phyloP scores from a whole-genome alignment of 805 yeast genomes.

The Sugiyamaella boreocaroliniensis region DNA sequence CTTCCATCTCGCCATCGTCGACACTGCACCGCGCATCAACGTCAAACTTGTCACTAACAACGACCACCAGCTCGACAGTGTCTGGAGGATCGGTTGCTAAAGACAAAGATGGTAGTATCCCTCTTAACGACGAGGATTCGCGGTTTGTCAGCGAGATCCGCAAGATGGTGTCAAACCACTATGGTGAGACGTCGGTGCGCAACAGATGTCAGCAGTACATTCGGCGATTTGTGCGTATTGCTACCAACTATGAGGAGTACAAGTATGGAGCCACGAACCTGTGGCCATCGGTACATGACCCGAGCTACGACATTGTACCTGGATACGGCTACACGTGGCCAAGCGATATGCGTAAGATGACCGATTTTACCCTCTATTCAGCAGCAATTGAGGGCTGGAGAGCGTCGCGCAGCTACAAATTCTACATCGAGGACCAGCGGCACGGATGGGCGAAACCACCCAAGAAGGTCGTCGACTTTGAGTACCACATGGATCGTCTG shows the following conservation, averaged over 20 bases:
- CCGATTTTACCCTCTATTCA: conserved; percentile 21
- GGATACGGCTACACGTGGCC: conserved; percentile 31
- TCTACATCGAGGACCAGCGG: conserved; percentile 20
- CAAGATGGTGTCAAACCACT: conserved; percentile 25
- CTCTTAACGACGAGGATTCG: conserved; percentile 16
- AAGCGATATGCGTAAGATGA: conserved; percentile 20
- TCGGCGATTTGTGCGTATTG: conserved; percentile 25
- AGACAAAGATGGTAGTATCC: neutral
- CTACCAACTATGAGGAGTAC: conserved; percentile 24
- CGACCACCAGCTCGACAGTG: neutral
- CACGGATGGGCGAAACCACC: conserved; percentile 19
- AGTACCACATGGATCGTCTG: conserved; percentile 26
- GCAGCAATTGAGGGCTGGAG: conserved; percentile 30
- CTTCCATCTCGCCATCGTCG: neutral
- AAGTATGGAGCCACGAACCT: conserved; percentile 18
- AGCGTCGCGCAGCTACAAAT: conserved; percentile 21
- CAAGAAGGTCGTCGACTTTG: conserved; percentile 25
- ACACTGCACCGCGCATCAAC: neutral
- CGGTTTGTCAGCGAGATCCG: conserved; percentile 24
- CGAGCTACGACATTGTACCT: conserved; percentile 18
- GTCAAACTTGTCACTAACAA: neutral
- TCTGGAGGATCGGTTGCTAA: neutral
- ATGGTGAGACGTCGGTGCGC: conserved; percentile 26
- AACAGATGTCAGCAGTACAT: conserved; percentile 25
- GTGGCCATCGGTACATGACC: conserved; percentile 12